These are phyloP conservation scores for Rhizophagus clarus DNA, from an alignment of 192 early-diverging fungal species.

Conservation along the genomic window DNA sequence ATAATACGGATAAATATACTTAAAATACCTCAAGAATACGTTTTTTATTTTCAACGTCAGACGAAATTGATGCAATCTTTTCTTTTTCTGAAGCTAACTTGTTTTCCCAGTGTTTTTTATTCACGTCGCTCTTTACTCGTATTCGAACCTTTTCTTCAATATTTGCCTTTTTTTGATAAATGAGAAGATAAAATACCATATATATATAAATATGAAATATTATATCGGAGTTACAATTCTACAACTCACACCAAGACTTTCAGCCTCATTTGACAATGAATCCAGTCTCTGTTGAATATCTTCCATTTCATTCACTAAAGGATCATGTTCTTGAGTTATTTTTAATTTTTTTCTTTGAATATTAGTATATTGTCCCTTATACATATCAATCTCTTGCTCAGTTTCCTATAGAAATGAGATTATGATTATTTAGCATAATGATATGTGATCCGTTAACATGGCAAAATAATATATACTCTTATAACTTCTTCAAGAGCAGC, in stretches of 20 bases:
- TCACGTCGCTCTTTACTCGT: constrained; percentile 38
- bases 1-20: background rate
- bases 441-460: background rate
- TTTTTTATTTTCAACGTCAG: constrained; percentile 36
- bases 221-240: background rate
- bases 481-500: constrained; percentile 57
- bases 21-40: constrained; percentile 37
- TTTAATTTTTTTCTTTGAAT: constrained; percentile 44
- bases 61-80: constrained; percentile 31
- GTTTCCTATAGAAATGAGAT: constrained; percentile 41
- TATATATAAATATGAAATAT: constrained; percentile 6
- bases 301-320: constrained; percentile 45
- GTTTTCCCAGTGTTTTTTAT: constrained; percentile 58
- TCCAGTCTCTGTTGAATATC: constrained; percentile 41
- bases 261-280: background rate
- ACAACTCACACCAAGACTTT: constrained; percentile 35
- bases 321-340: constrained; percentile 36
- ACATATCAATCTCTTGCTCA: constrained; percentile 54
- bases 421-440: background rate
- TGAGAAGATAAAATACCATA: constrained; percentile 24
- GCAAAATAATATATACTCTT: constrained; percentile 11
- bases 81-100: constrained; percentile 47
- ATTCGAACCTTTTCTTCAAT: constrained; percentile 23
- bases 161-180: constrained; percentile 19
- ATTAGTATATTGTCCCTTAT: constrained; percentile 62